Evolutionary conservation across 73 alveolate species (phyloP).

Genomic region (Paramecium sonneborni): DNA sequence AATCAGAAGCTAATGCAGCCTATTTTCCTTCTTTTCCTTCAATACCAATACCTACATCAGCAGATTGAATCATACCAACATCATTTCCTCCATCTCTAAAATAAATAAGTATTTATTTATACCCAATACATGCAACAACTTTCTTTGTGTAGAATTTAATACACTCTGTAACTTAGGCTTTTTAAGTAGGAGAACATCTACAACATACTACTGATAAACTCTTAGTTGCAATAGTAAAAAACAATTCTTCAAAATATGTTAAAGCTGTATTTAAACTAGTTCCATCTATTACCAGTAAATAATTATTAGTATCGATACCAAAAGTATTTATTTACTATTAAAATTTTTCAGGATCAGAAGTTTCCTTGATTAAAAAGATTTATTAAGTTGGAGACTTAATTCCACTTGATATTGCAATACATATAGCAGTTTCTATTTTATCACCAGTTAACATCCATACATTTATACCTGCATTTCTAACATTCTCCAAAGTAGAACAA

Average conservation of each 20-base stretch:
- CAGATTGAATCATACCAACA: constrained; percentile 88
- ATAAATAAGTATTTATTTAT: not conserved
- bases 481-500: constrained; percentile 80
- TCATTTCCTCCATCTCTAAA: constrained; percentile 85
- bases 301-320: constrained; percentile 12
- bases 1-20: constrained; percentile 94
- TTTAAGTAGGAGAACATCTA: constrained; percentile 80
- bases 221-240: constrained; percentile 73
- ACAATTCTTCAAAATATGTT: constrained; percentile 61
- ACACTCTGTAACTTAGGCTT: constrained; percentile 74
- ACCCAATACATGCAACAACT: constrained; percentile 85
- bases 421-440: constrained; percentile 94
- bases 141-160: constrained; percentile 68
- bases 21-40: constrained; percentile 95
- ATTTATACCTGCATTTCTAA: constrained; percentile 90
- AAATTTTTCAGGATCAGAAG: constrained; percentile 37
- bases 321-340: constrained; percentile 37
- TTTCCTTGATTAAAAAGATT: constrained; percentile 53
- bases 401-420: constrained; percentile 88
- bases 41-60: constrained; percentile 96
- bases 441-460: constrained; percentile 98
- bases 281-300: constrained; percentile 58
- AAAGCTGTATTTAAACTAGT: constrained; percentile 46
- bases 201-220: constrained; percentile 81
- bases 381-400: constrained; percentile 60